Base-by-base conservation (phyloP, 441 rosid genomes). In the Theobroma grandiflorum region DNA sequence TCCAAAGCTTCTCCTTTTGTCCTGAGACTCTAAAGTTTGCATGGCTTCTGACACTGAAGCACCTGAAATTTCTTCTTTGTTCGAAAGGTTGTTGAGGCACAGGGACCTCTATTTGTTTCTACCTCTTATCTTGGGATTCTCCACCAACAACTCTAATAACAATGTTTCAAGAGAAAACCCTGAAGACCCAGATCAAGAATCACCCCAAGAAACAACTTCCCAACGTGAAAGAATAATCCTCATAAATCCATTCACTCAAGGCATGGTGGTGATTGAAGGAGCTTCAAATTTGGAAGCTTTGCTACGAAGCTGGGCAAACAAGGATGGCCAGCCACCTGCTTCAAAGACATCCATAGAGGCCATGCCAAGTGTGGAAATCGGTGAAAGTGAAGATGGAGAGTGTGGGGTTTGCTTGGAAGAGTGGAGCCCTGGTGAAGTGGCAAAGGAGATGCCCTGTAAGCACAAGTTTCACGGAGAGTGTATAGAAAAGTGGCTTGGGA, bases 391-490 rank as follows among this genome's bases (percentile, higher is more conserved):
- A 26, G 85, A 66, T 3, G 91, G 93, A 22, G 92, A 91, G 82
- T 95, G 99, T 84, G 79, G 82, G 76, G 80, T 93, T 7, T 93
- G 98, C 76, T 86, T 95, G 76, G 99, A 96, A 52, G 91, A 89
- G 80, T 90, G 91, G 90, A 86, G 76, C 63, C 45, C 47, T 45
- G 94, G 91, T 73, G 91, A 83, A 79, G 72, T 84, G 74, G 97
- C 82, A 0, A 87, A 89, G 80, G 96, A 89, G 92, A 94, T 96
- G 98, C 97, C 98, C 4, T 95, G 99, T 78, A 88, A 89, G 79
- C 99, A 95, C 26, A 81, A 71, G 85, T 95, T 96, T 71, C 99
- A 95, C 67, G 88, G 86, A 0, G 83, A 81, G 16, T 96, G 99
- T 75, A 88, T 92, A 74, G 95, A 90, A 80, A 88, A 88, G 89